Evolutionary conservation across 805 yeast species (phyloP).

Genomic region (Osmozyma mogii): DNA sequence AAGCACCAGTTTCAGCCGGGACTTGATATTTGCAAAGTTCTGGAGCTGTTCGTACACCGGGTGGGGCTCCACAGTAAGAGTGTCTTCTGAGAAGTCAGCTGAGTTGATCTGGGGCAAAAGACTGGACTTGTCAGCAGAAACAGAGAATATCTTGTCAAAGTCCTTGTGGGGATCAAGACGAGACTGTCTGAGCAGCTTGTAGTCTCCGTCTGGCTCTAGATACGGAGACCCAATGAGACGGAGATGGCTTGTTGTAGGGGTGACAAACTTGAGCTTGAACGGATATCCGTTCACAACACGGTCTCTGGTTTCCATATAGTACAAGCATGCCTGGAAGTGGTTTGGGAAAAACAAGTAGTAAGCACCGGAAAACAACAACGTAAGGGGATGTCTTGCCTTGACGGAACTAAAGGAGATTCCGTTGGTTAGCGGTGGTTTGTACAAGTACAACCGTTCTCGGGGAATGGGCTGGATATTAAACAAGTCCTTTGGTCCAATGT

Average conservation of each 20-base stretch:
- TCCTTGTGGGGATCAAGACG: slow-evolving; percentile 3
- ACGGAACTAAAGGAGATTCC: slow-evolving; percentile 34
- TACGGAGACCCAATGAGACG: slow-evolving; percentile 24
- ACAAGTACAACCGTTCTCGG: slow-evolving; percentile 21
- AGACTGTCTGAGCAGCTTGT: not conserved
- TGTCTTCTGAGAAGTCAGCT: not conserved
- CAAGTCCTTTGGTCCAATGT: slow-evolving; percentile 33
- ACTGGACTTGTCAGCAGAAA: not conserved
- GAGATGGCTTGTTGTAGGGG: slow-evolving; percentile 17
- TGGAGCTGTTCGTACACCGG: slow-evolving; percentile 11
- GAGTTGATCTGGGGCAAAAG: slow-evolving; percentile 1
- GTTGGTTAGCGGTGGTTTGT: slow-evolving; percentile 13
- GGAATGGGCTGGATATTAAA: slow-evolving; percentile 27
- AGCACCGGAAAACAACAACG: slow-evolving; percentile 36
- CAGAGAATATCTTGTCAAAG: slow-evolving; percentile 1
- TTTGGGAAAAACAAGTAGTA: slow-evolving; percentile 48
- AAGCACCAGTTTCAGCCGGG: slow-evolving; percentile 23
- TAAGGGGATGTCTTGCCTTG: slow-evolving; percentile 41
- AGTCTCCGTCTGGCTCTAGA: slow-evolving; percentile 8
- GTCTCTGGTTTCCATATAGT: slow-evolving; percentile 41
- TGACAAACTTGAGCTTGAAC: slow-evolving; percentile 39
- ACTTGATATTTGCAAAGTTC: slow-evolving; percentile 12
- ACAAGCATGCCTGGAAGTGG: slow-evolving; percentile 42
- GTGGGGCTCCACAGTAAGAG: slow-evolving; percentile 3
- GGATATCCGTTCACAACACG: slow-evolving; percentile 45